Percentiles rank a stretch among this genome's conserved stretches.
Conservation (phyloP, 352 stramenopile species). For the Phytophthora foliorum region DNA sequence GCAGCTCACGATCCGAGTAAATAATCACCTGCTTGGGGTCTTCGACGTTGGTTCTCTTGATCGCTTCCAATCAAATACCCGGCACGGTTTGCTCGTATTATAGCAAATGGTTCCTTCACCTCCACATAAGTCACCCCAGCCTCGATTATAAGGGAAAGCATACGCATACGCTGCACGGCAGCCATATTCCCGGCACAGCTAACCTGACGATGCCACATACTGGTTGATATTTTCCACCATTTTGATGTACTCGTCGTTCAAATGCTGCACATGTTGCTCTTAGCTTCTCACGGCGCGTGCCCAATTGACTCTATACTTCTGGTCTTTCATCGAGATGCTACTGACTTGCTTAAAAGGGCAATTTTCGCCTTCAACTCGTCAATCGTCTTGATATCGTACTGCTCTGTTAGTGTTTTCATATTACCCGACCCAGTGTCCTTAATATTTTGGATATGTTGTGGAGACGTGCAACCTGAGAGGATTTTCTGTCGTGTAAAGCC, state of each 20-base stretch:
- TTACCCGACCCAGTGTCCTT: neutral
- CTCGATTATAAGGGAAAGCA: constrained; percentile 18
- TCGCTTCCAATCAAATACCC: constrained; percentile 21
- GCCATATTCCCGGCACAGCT: neutral
- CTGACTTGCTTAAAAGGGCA: neutral
- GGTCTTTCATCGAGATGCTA: neutral
- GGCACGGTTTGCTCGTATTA: constrained; percentile 27
- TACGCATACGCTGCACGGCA: constrained; percentile 15
- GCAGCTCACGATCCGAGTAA: constrained; percentile 24
- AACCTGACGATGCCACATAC: neutral
- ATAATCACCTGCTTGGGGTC: constrained; percentile 21
- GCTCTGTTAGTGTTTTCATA: neutral
- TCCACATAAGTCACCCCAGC: constrained; percentile 7
- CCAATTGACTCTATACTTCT: neutral
- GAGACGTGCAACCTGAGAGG: neutral
- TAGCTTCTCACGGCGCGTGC: neutral
- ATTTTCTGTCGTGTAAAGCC: neutral
- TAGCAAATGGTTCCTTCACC: constrained; percentile 1
- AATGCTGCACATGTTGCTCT: neutral
- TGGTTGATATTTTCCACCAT: neutral
- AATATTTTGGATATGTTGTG: neutral
- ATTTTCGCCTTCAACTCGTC: neutral
- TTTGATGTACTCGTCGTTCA: neutral
- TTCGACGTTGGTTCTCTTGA: constrained; percentile 22
- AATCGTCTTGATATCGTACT: neutral